These are phyloP conservation scores for Plasmodium adleri DNA, from an alignment of 169 alveolate genomes.

Conservation along the genomic window DNA sequence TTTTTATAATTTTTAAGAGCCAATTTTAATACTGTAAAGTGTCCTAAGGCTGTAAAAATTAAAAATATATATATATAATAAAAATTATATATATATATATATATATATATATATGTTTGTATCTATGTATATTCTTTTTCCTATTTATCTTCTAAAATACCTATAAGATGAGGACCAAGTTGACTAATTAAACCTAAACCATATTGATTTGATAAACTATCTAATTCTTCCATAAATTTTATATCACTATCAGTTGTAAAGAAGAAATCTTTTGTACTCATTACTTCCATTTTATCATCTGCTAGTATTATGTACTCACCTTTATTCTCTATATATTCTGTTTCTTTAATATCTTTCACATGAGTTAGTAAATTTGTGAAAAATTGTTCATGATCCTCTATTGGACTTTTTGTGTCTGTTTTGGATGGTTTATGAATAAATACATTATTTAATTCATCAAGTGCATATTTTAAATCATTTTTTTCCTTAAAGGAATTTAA, in stretches of 20 bases:
- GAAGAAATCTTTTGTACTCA: slow-evolving; percentile 14
- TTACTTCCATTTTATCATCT: not conserved
- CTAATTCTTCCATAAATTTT: slow-evolving; percentile 26
- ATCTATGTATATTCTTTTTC: not conserved
- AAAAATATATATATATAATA: not conserved
- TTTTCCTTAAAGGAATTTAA: slow-evolving; percentile 4
- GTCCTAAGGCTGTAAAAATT: slow-evolving; percentile 41
- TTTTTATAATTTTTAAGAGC: slow-evolving; percentile 22
- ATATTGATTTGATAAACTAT: slow-evolving; percentile 13
- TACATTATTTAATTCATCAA: not conserved
- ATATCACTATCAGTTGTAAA: slow-evolving; percentile 27
- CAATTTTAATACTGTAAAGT: slow-evolving; percentile 8
- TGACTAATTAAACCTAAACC: slow-evolving; percentile 15
- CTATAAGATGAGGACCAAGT: slow-evolving; percentile 55
- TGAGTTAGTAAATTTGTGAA: not conserved
- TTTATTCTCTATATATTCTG: not conserved
- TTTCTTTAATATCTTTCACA: not conserved
- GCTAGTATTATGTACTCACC: slow-evolving; percentile 7
- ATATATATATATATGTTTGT: not conserved
- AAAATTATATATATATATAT: slow-evolving; percentile 1
- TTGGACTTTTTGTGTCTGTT: not conserved
- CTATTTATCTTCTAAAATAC: not conserved
- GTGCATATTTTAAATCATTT: not conserved
- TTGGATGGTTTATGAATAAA: not conserved
- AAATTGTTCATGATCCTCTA: not conserved